Percentiles rank a stretch among this genome's conserved stretches.
Conservation (phyloP, 208 protist species). For the Trypanosoma cruzi region DNA sequence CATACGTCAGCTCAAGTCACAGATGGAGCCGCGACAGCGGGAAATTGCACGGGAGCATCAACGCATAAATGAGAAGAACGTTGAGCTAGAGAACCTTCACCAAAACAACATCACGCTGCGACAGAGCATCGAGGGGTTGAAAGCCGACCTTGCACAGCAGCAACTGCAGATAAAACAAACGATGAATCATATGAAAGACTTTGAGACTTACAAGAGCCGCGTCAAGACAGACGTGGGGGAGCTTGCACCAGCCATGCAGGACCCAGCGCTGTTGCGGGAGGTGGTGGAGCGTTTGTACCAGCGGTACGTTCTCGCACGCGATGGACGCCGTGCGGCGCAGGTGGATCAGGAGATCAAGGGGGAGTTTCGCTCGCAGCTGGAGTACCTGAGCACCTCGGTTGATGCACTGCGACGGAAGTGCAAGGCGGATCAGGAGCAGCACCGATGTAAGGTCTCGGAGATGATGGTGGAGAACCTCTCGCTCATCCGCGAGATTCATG, state of each 20-base stretch:
- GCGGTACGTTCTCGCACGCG: constrained; percentile 76
- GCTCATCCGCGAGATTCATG: constrained; percentile 96
- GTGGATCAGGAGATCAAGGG: constrained; percentile 76
- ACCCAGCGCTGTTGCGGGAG: constrained; percentile 84
- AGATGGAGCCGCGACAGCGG: constrained; percentile 97
- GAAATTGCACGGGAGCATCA: constrained; percentile 92
- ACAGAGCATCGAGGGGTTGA: constrained; percentile 88
- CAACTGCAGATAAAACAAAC: constrained; percentile 81
- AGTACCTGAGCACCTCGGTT: constrained; percentile 93
- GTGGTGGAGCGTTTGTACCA: constrained; percentile 85
- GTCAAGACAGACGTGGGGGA: constrained; percentile 83
- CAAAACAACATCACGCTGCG: constrained; percentile 90
- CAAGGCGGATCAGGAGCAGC: constrained; percentile 87
- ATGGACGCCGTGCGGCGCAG: constrained; percentile 64
- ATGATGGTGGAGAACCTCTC: constrained; percentile 96
- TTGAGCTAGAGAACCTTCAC: constrained; percentile 90
- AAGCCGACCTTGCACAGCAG: constrained; percentile 88
- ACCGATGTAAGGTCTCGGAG: constrained; percentile 86
- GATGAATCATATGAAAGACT: constrained; percentile 82
- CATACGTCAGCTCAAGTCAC: constrained; percentile 97
- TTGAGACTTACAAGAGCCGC: constrained; percentile 88
- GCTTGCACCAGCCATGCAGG: constrained; percentile 88
- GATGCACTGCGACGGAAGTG: constrained; percentile 93
- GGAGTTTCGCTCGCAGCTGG: constrained; percentile 93
- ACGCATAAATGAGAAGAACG: constrained; percentile 93